These are phyloP conservation scores for Protomyces pachydermus DNA, from an alignment of 1,139 yeast species.

Conservation along the genomic window DNA sequence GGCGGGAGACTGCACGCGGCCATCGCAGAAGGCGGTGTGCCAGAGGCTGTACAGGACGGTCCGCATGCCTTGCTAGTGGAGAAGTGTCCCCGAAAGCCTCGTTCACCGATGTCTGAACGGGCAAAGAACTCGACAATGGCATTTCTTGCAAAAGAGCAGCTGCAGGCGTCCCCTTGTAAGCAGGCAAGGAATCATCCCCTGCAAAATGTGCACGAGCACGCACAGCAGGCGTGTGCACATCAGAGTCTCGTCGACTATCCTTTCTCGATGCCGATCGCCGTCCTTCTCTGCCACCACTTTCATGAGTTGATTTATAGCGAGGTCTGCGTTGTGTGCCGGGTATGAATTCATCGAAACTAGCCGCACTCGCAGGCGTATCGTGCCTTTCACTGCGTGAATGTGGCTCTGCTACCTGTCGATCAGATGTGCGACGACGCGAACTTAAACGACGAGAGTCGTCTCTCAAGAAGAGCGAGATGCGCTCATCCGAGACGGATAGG, in stretches of 20 bases:
- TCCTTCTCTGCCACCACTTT: background rate
- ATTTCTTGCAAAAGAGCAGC: background rate
- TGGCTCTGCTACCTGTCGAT: slow-evolving; percentile 5
- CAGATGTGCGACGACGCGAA: slow-evolving; percentile 4
- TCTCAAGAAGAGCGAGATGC: slow-evolving; percentile 56
- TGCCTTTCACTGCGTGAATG: slow-evolving; percentile 10
- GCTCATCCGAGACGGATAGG: slow-evolving; percentile 59
- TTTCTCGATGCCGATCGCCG: no score
- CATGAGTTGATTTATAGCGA: background rate
- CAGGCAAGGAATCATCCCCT: background rate
- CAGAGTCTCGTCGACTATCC: no score
- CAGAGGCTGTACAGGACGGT: background rate
- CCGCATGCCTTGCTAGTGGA: background rate
- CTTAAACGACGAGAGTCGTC: slow-evolving; percentile 45
- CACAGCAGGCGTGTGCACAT: background rate
- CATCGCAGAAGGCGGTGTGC: background rate
- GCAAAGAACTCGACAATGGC: no score
- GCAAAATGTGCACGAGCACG: background rate
- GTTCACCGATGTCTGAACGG: no score
- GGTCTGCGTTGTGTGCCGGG: slow-evolving; percentile 17
- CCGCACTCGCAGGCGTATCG: slow-evolving; percentile 19
- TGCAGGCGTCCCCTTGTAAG: background rate
- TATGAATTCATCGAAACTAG: slow-evolving; percentile 15
- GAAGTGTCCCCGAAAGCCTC: background rate
- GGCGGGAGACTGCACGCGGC: background rate